A percentile compares a stretch with the other conserved stretches of the same genome.
Conservation (phyloP, 192 early-diverging fungal genomes). For the Backusella psychrophila region DNA sequence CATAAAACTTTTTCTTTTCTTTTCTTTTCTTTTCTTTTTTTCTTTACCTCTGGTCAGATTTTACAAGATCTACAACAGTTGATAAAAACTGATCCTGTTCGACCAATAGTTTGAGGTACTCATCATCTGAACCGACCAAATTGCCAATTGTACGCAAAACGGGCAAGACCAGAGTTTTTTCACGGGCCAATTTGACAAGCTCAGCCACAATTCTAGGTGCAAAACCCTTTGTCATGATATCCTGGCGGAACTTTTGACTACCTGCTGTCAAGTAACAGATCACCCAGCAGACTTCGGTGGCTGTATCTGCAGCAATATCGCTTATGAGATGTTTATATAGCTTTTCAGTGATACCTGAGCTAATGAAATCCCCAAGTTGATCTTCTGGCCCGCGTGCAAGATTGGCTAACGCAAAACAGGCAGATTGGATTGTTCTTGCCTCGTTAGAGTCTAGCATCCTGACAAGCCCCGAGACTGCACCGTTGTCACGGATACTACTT, state of each 20-base stretch:
- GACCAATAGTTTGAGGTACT: slow-evolving; percentile 46
- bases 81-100: slow-evolving; percentile 48
- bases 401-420: slow-evolving; percentile 73
- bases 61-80: slow-evolving; percentile 39
- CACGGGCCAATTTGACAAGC: slow-evolving; percentile 19
- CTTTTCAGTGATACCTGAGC: slow-evolving; percentile 40
- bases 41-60: slow-evolving; percentile 50
- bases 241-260: slow-evolving; percentile 44
- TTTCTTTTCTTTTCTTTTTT: not conserved
- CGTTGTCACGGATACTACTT: slow-evolving; percentile 69
- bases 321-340: slow-evolving; percentile 49
- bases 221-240: slow-evolving; percentile 36
- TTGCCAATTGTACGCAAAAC: slow-evolving; percentile 67
- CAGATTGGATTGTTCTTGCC: slow-evolving; percentile 54
- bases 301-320: slow-evolving; percentile 44
- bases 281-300: slow-evolving; percentile 68
- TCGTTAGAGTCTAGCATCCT: slow-evolving; percentile 65
- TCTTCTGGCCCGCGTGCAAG: slow-evolving; percentile 62
- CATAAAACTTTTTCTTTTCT: not conserved
- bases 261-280: slow-evolving; percentile 59
- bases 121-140: slow-evolving; percentile 63
- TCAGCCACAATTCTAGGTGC: slow-evolving; percentile 27
- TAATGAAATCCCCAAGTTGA: slow-evolving; percentile 50
- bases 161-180: slow-evolving; percentile 49
- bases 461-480: slow-evolving; percentile 73